These are phyloP conservation scores for Santalum album DNA, from an alignment of 164 flowering plant genomes.

Conservation along the genomic window DNA sequence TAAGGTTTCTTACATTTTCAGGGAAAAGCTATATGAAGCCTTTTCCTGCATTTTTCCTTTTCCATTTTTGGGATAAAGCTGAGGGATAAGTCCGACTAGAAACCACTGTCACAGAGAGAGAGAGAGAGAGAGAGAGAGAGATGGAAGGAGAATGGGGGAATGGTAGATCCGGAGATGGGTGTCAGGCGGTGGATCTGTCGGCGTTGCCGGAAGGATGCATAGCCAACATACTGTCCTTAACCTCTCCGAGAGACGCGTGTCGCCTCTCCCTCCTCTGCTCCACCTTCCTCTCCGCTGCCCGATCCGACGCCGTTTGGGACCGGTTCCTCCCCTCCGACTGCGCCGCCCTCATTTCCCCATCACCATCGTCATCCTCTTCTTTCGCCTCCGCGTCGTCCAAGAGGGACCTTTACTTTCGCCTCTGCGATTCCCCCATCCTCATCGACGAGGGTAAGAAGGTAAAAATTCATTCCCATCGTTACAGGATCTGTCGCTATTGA, in stretches of 20 bases:
- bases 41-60: too few relatives aligned
- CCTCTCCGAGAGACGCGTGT: conserved; percentile 17
- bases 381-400: neutral
- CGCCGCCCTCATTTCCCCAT: neutral
- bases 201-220: conserved; percentile 14
- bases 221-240: conserved; percentile 13
- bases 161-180: too few relatives aligned
- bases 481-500: too few relatives aligned
- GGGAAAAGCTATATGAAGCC: too few relatives aligned
- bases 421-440: conserved; percentile 7
- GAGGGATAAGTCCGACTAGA: too few relatives aligned
- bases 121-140: too few relatives aligned
- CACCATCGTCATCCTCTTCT: neutral
- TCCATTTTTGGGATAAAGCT: too few relatives aligned
- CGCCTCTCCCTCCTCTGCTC: conserved; percentile 7
- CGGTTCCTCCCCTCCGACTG: conserved; percentile 3
- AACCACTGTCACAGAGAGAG: too few relatives aligned
- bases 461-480: too few relatives aligned
- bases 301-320: conserved; percentile 9
- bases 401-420: conserved; percentile 4
- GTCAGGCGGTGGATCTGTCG: neutral
- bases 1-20: too few relatives aligned
- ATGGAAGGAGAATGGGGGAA: too few relatives aligned
- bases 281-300: conserved; percentile 10
- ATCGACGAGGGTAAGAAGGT: conserved; percentile 3